Percentiles rank a stretch among this genome's conserved stretches.
Evolutionary conservation across 106 monocot genomes (phyloP).

Genomic region (Allium fistulosum): DNA sequence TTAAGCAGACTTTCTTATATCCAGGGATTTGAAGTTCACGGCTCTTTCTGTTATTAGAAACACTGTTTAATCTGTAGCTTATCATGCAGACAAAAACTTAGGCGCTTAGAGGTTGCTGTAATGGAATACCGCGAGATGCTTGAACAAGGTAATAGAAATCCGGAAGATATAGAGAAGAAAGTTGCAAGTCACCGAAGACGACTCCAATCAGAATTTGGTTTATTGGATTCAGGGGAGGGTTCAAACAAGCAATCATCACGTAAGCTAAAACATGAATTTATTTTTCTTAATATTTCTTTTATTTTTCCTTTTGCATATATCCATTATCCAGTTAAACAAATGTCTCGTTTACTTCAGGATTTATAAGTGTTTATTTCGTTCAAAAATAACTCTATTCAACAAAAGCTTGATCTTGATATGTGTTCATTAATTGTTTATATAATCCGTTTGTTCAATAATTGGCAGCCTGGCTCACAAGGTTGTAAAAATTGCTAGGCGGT

Average conservation of each 20-base stretch:
- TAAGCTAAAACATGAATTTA: constrained; percentile 21
- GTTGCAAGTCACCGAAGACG: constrained; percentile 58
- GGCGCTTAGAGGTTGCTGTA: constrained; percentile 91
- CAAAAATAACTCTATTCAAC: too few species aligned
- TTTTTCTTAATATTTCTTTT: not conserved
- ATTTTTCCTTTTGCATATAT: too few species aligned
- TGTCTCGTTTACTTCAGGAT: too few species aligned
- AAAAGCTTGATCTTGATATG: too few species aligned
- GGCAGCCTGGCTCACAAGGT: too few species aligned
- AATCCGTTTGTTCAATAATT: too few species aligned
- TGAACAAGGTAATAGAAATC: constrained; percentile 55
- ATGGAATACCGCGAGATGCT: constrained; percentile 93
- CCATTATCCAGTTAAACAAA: not conserved
- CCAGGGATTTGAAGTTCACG: too few species aligned
- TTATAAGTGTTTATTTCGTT: too few species aligned
- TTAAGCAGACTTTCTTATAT: too few species aligned
- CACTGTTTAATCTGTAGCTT: not conserved
- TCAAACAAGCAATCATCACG: constrained; percentile 38
- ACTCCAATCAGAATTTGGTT: constrained; percentile 77
- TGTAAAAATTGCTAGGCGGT: too few species aligned
- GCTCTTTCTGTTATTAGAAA: too few species aligned
- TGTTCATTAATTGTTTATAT: too few species aligned
- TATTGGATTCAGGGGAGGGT: constrained; percentile 47
- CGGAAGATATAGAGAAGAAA: constrained; percentile 84
- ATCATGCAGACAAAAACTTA: constrained; percentile 69